Base-by-base conservation (phyloP, 345 rosid genomes). In the Euphorbia pulcherrima region DNA sequence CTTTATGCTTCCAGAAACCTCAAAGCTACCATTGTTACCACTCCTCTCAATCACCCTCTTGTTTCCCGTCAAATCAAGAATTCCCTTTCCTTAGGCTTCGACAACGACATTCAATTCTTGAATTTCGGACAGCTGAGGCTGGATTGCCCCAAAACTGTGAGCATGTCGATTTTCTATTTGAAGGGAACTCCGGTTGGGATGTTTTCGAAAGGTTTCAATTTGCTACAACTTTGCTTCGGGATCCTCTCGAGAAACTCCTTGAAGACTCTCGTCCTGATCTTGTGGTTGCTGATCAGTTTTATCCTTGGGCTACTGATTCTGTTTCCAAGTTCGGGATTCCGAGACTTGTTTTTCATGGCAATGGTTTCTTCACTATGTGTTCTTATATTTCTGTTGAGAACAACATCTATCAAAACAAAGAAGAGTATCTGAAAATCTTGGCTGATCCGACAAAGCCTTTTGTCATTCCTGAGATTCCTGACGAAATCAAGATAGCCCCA, bases 261-360 rank as follows among this genome's bases (percentile, higher is more conserved):
- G 47, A 41, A 41, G 13, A 41, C 8, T 16, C 13, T 7, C 52
- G 55, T 6, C 86, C 86, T 1, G 78, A 80, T 61, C 81, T 82
- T 64, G 58, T 83, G 61, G n/a, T n/a, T n/a, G n/a, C n/a, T n/a
- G n/a, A n/a, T n/a, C n/a, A n/a, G n/a, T n/a, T n/a, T n/a, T n/a
- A 1, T 83, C 18, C 80, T 48, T 83, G 84, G 84, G 47, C 81
- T 0, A 72, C 72, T 16, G 79, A 83, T 20, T 51, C 68, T 23
- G 81, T 84, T 8, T 61, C 56, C 24, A 81, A 78, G 23, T 75
- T 71, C 55, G 77, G 74, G 0, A 71, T 81, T 20, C 78, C 84
- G 1, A 80, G 83, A 54, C 0, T 83, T 3, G 81, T 74, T 26
- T 81, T 83, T 33, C 79, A 78, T 11, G 84, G 84, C 0, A 47